These are phyloP conservation scores for Glomus cerebriforme DNA, from an alignment of 192 early-diverging fungal genomes.

Conservation along the genomic window DNA sequence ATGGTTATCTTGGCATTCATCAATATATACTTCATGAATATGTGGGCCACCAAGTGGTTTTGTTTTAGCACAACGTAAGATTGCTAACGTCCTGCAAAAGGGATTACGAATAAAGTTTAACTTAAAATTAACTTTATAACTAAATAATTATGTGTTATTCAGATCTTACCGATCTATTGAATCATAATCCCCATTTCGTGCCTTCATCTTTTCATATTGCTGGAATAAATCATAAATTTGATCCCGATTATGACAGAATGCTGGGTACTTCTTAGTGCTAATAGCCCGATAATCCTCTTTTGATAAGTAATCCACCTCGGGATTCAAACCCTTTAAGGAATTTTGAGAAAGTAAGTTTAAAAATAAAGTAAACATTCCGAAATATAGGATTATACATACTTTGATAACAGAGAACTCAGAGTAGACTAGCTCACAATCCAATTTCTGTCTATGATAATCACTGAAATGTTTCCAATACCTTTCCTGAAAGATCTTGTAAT, in stretches of 20 bases:
- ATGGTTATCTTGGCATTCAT: conserved; percentile 26
- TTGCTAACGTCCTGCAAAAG: conserved; percentile 4
- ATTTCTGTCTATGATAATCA: too few relatives aligned
- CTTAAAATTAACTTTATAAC: background rate
- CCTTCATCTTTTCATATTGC: conserved; percentile 9
- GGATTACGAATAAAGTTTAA: background rate
- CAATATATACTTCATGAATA: conserved; percentile 31
- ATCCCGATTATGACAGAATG: conserved; percentile 1
- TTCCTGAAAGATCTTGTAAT: background rate
- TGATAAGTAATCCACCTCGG: background rate
- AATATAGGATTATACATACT: background rate
- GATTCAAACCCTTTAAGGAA: conserved; percentile 7
- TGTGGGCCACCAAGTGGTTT: background rate
- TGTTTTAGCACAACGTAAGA: conserved; percentile 20
- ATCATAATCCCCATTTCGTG: background rate
- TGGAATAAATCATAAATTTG: conserved; percentile 23
- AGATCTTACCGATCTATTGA: conserved; percentile 7
- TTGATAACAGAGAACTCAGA: conserved; percentile 23
- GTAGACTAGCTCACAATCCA: background rate
- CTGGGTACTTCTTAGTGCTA: conserved; percentile 14
- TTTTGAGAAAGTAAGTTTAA: too few relatives aligned
- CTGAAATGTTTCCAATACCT: background rate
- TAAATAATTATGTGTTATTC: background rate
- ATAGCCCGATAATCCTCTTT: background rate
- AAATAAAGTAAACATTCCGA: too few relatives aligned